Conservation (phyloP, 129 eudicot species). For the Artemisia annua region DNA sequence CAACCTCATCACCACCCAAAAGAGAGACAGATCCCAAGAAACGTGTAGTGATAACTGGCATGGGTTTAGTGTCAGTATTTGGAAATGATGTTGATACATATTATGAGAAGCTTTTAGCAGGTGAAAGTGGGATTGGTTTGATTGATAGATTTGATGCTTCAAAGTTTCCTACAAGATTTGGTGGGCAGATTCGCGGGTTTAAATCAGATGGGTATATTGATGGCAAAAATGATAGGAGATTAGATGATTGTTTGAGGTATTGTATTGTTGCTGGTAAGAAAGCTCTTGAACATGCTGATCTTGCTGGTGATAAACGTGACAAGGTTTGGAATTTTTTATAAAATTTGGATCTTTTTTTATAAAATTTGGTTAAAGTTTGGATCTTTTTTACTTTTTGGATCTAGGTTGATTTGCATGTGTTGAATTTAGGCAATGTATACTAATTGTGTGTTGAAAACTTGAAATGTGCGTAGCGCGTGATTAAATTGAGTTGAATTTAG, state of each 20-base stretch:
- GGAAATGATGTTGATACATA: slow-evolving; percentile 87
- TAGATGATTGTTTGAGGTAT: slow-evolving; percentile 84
- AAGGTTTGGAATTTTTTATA: slow-evolving; percentile 40
- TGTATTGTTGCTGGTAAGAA: slow-evolving; percentile 95
- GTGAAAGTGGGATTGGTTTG: slow-evolving; percentile 76
- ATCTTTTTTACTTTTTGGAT: not conserved
- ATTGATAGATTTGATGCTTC: slow-evolving; percentile 96
- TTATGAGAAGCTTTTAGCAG: slow-evolving; percentile 77
- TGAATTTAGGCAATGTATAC: not conserved
- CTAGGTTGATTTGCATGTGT: not conserved
- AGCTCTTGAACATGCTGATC: slow-evolving; percentile 87
- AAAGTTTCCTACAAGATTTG: slow-evolving; percentile 90
- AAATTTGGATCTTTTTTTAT: no score
- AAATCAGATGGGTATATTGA: slow-evolving; percentile 85
- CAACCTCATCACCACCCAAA: slow-evolving; percentile 48
- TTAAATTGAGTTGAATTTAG: no score
- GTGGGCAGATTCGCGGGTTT: slow-evolving; percentile 96
- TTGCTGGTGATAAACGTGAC: slow-evolving; percentile 60
- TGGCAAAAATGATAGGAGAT: slow-evolving; percentile 87
- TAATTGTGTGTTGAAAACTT: not conserved
- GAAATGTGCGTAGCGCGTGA: no score
- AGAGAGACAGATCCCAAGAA: slow-evolving; percentile 92
- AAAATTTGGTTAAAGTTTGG: not conserved
- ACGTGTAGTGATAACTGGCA: slow-evolving; percentile 91
- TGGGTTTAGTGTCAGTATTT: slow-evolving; percentile 95